phyloP scores from a whole-genome alignment of 495 filamentous ascomycete genomes.

The Aspergillus avenaceus region DNA sequence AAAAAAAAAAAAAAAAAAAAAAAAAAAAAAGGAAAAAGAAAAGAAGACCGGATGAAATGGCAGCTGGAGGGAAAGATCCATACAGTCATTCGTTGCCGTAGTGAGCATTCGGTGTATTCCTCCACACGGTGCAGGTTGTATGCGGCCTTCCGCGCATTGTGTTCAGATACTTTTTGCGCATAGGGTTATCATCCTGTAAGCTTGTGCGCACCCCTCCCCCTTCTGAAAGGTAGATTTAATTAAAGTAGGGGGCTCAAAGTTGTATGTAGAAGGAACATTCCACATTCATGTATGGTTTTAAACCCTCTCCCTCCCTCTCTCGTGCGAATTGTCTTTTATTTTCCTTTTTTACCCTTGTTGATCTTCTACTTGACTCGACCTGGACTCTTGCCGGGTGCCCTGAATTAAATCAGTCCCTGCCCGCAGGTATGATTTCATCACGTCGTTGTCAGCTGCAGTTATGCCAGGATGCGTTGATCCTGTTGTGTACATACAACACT shows the following conservation, averaged over 20 bases:
- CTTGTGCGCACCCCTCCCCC: constrained; percentile 6
- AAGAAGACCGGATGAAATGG: no score
- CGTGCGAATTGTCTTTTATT: neutral
- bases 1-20: constrained; percentile 6
- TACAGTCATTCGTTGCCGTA: neutral
- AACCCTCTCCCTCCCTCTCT: neutral
- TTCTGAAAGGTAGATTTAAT: neutral
- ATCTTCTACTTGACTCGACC: no score
- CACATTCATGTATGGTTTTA: neutral
- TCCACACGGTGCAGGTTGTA: constrained; percentile 1
- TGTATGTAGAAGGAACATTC: neutral
- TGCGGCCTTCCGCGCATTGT: constrained; percentile 11
- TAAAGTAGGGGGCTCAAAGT: neutral
- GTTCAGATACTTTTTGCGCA: constrained; percentile 5
- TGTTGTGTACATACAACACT: neutral
- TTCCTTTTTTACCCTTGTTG: no score
- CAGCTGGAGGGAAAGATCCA: no score
- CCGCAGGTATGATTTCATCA: neutral
- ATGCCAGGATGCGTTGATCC: neutral
- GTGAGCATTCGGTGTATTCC: constrained; percentile 8
- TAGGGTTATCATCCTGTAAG: neutral
- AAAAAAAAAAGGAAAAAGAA: constrained; percentile 7
- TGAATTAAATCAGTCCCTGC: no score
- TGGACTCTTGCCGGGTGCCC: no score
- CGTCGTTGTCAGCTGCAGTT: neutral